These are phyloP conservation scores for Yamadazyma pseudoaaseri DNA, from an alignment of 1,139 yeast genomes.

Conservation along the genomic window DNA sequence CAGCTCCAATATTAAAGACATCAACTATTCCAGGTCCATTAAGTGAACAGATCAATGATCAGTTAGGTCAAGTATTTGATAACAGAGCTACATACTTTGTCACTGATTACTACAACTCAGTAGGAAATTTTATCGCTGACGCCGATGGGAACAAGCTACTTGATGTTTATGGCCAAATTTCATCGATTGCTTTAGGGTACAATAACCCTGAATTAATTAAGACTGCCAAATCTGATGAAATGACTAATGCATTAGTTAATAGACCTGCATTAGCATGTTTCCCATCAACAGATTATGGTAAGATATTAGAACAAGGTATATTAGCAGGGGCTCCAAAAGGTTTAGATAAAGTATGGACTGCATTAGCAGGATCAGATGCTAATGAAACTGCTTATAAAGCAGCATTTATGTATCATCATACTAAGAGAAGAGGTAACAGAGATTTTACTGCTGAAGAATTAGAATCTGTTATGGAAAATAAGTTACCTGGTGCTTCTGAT, in stretches of 20 bases:
- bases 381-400: slow-evolving; percentile 78
- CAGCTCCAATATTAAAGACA: slow-evolving; percentile 46
- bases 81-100: slow-evolving; percentile 64
- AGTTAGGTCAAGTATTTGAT: slow-evolving; percentile 57
- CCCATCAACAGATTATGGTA: slow-evolving; percentile 55
- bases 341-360: slow-evolving; percentile 63
- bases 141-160: slow-evolving; percentile 62
- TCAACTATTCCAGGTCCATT: slow-evolving; percentile 61
- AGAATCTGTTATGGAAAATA: slow-evolving; percentile 60
- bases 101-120: slow-evolving; percentile 58
- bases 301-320: slow-evolving; percentile 54
- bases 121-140: slow-evolving; percentile 65
- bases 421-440: slow-evolving; percentile 53
- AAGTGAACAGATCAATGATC: slow-evolving; percentile 44
- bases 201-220: slow-evolving; percentile 61
- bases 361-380: slow-evolving; percentile 73
- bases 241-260: slow-evolving; percentile 63
- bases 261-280: slow-evolving; percentile 73
- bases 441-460: slow-evolving; percentile 59
- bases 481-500: slow-evolving; percentile 67
- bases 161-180: slow-evolving; percentile 67
- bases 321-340: slow-evolving; percentile 72
- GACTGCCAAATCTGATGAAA: slow-evolving; percentile 58
- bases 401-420: slow-evolving; percentile 71
- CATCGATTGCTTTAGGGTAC: slow-evolving; percentile 69